These are phyloP conservation scores for Handroanthus guayacan DNA, from an alignment of 257 asterid species.

Conservation along the genomic window DNA sequence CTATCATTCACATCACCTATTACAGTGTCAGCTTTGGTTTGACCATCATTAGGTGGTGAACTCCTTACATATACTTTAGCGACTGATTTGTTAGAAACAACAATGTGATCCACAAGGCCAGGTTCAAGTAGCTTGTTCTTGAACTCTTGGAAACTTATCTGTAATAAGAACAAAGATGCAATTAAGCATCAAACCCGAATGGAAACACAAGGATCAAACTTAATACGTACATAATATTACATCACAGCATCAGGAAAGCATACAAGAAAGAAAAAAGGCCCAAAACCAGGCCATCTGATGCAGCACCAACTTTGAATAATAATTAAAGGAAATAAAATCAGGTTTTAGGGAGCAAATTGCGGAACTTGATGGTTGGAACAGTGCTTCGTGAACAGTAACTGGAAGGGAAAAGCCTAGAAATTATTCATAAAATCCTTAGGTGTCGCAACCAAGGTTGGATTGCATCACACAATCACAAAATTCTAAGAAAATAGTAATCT, in stretches of 20 bases:
- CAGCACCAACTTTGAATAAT: too few relatives aligned
- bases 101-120: conserved; percentile 82
- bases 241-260: conserved; percentile 1
- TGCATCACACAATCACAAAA: too few relatives aligned
- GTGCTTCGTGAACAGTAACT: too few relatives aligned
- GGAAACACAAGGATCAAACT: conserved; percentile 2
- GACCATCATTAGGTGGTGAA: conserved; percentile 44
- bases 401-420: too few relatives aligned
- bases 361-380: too few relatives aligned
- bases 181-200: conserved; percentile 19
- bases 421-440: too few relatives aligned
- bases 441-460: too few relatives aligned
- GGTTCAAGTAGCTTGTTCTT: conserved; percentile 81
- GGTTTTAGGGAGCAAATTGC: too few relatives aligned
- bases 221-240: conserved; percentile 6
- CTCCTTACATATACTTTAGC: conserved; percentile 73
- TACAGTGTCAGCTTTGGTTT: conserved; percentile 41
- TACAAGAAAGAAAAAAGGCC: background rate
- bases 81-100: conserved; percentile 58
- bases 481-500: too few relatives aligned
- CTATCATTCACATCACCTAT: conserved; percentile 42
- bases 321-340: too few relatives aligned
- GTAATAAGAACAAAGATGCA: conserved; percentile 33
- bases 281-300: too few relatives aligned
- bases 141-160: conserved; percentile 94